Evolutionary conservation across 495 filamentous ascomycete species (phyloP).

Genomic region (Penicillium longicatenatum): DNA sequence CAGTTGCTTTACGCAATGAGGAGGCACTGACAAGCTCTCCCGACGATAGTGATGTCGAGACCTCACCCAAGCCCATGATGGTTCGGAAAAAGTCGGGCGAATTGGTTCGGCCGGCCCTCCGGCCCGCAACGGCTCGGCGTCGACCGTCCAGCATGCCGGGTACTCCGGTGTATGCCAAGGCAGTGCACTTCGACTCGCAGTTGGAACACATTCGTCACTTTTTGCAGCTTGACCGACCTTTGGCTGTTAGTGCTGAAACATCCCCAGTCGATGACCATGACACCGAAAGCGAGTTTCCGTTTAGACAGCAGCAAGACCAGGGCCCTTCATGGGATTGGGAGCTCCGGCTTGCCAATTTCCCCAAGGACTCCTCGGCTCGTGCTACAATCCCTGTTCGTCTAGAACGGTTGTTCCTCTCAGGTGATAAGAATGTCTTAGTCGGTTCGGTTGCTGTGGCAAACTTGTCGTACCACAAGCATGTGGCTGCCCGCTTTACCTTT

Average conservation of each 20-base stretch:
- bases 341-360: constrained; percentile 81
- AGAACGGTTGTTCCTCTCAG: constrained; percentile 82
- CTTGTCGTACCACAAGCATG: constrained; percentile 83
- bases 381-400: constrained; percentile 68
- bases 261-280: constrained; percentile 89
- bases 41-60: constrained; percentile 60
- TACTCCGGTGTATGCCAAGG: constrained; percentile 91
- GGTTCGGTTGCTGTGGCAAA: constrained; percentile 86
- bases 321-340: constrained; percentile 77
- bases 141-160: constrained; percentile 96
- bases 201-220: constrained; percentile 96
- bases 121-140: constrained; percentile 66
- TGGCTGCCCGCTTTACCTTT: constrained; percentile 89
- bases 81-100: constrained; percentile 98
- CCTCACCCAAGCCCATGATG: constrained; percentile 72
- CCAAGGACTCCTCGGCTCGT: constrained; percentile 64
- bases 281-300: constrained; percentile 84
- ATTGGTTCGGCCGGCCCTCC: constrained; percentile 88
- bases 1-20: constrained; percentile 54
- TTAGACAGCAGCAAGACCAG: constrained; percentile 58
- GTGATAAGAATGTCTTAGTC: constrained; percentile 80
- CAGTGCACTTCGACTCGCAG: constrained; percentile 93
- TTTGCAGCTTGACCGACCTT: constrained; percentile 85
- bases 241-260: constrained; percentile 93
- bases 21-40: constrained; percentile 63